Conservation (phyloP, 345 rosid species). For the Populus tremula region DNA sequence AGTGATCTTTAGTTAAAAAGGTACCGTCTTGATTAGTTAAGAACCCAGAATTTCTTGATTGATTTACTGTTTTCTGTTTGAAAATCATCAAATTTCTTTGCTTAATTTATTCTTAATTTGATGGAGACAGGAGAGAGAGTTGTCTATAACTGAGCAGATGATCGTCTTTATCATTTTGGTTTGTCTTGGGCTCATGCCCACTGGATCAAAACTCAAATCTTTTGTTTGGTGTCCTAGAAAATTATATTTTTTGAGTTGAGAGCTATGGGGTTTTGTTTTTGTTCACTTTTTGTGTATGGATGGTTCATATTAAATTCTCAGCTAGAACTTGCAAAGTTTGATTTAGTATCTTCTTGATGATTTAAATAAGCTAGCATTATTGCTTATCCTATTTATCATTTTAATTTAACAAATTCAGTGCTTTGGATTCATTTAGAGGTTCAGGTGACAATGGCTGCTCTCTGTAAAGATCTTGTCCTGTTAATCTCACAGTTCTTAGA, state of each 20-base stretch:
- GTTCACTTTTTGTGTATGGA: neutral
- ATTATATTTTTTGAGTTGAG: neutral
- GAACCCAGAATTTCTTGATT: neutral
- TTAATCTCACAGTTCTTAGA: constrained; percentile 42
- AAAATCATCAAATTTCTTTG: neutral
- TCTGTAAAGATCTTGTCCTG: constrained; percentile 31
- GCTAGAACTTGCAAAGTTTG: neutral
- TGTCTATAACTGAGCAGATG: neutral
- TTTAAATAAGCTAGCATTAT: neutral
- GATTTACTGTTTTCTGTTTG: neutral
- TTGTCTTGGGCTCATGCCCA: neutral
- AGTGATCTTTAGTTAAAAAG: neutral
- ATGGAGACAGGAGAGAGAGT: neutral
- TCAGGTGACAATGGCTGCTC: constrained; percentile 30
- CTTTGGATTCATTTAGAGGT: neutral
- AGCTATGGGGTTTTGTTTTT: neutral
- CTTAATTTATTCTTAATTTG: neutral
- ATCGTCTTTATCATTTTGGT: neutral
- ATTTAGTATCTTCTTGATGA: neutral
- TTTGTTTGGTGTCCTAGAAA: neutral
- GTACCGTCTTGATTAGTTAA: neutral
- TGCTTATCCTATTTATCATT: neutral
- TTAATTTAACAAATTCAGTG: neutral
- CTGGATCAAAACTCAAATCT: neutral
- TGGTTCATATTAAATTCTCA: neutral